Base-by-base conservation (phyloP, 768 basidiomycete species). In the Paxillus ammoniavirescens region DNA sequence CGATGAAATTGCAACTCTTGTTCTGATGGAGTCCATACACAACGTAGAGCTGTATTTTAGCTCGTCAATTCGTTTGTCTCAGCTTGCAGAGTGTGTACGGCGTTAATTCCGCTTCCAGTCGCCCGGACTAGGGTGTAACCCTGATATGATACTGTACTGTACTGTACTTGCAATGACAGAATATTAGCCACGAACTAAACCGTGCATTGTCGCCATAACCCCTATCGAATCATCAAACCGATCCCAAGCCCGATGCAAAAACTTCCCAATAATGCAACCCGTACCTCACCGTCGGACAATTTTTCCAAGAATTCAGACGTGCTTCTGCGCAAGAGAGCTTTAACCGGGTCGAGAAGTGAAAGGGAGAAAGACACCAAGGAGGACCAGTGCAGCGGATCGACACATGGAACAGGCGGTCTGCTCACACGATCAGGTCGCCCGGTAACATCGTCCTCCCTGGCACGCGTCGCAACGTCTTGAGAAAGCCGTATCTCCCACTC, bases 351-450 rank as follows among this genome's bases (percentile, higher is more conserved):
- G 8, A 88, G 57, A 23, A 88, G 74, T 8, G 86, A 87, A 26
- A 86, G 53, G 1, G 86, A 82, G 60, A 86, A 79, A 44, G 81
- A 62, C 7, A 89, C 13, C 30, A 89, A 67, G 5, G 84, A 86
- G 1, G 86, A 84, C 35, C 88, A 63, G 63, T 88, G 84, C 14
- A 89, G 67, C 1, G 87, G 87, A 57, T 89, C 87, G 54, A 84
- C 77, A 15, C 67, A 65, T n/a, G 72, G 69, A 13, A 47, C 37
- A 13, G 65, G 53, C 17, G 54, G 52, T 30, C 41, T n/a, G 47
- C 58, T 54, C 23, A 21, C 44, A 48, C 14, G 51, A 37, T 57
- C 59, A 26, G 63, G 59, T 50, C 37, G 60, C 26, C 36, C n/a
- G 36, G 58, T 70, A 35, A 60, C 47, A 23, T 67, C 68, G 48